These are phyloP conservation scores for Nicotiana paniculata DNA, from an alignment of 257 asterid species.

Conservation along the genomic window DNA sequence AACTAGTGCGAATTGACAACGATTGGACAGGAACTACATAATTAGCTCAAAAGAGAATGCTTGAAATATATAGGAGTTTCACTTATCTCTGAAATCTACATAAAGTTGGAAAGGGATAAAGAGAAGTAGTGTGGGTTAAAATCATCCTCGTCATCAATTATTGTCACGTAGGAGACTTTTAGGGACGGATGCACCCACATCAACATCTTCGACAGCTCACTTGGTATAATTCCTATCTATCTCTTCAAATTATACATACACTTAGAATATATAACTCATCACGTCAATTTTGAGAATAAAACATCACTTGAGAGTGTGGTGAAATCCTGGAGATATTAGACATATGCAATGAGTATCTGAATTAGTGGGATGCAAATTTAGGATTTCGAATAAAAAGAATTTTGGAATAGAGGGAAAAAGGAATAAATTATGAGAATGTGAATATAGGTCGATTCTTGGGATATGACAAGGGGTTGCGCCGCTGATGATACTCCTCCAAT, in stretches of 20 bases:
- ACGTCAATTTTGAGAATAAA: background rate
- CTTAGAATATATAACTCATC: background rate
- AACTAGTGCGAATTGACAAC: no score
- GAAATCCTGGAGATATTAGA: background rate
- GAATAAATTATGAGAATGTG: constrained; percentile 14
- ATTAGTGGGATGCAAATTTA: background rate
- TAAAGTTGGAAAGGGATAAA: background rate
- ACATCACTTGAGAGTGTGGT: background rate
- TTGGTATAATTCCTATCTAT: background rate
- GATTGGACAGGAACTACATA: no score
- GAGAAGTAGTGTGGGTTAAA: background rate
- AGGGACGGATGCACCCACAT: background rate
- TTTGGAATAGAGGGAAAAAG: background rate
- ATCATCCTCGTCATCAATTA: background rate
- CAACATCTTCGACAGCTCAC: constrained; percentile 8
- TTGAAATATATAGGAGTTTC: no score
- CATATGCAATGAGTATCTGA: background rate
- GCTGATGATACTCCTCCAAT: constrained; percentile 26
- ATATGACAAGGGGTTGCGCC: constrained; percentile 22
- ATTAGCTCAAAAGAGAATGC: no score
- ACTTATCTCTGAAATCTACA: background rate
- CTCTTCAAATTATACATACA: background rate
- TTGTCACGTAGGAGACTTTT: background rate
- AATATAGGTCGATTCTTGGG: constrained; percentile 21
- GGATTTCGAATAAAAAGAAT: background rate